Conservation (phyloP, 2,329 filamentous ascomycete species). For the Neonectria faginata region DNA sequence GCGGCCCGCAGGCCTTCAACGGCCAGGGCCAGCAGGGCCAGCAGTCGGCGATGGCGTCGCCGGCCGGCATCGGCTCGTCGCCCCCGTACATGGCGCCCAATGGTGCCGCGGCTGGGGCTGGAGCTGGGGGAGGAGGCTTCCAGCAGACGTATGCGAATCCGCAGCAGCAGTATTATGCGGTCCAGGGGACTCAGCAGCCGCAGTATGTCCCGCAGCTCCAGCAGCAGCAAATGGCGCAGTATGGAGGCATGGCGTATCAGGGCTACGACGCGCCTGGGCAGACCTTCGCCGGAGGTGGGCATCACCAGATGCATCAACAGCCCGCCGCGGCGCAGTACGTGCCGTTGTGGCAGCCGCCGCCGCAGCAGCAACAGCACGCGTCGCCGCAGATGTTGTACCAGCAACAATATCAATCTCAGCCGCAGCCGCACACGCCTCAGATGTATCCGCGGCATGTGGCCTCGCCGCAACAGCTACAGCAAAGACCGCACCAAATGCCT, state of each 20-base stretch:
- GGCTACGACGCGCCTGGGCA: conserved; percentile 41
- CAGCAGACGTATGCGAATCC: conserved; percentile 47
- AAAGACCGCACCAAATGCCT: conserved; percentile 30
- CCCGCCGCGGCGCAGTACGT: conserved; percentile 41
- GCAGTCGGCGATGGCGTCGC: conserved; percentile 35
- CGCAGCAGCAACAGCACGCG: conserved; percentile 49
- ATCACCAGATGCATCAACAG: conserved; percentile 43
- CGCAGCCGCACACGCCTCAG: conserved; percentile 52
- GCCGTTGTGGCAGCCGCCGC: conserved; percentile 50
- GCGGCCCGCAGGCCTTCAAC: conserved; percentile 47
- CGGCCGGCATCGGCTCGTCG: conserved; percentile 38
- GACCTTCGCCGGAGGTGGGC: conserved; percentile 27
- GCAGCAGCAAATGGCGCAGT: conserved; percentile 44
- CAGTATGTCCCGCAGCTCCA: conserved; percentile 45
- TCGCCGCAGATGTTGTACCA: conserved; percentile 39
- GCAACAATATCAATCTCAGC: conserved; percentile 43
- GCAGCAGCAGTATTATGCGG: conserved; percentile 45
- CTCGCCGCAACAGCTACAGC: conserved; percentile 41
- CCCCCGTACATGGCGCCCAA: conserved; percentile 35
- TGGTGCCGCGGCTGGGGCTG: conserved; percentile 14
- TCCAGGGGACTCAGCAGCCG: conserved; percentile 42
- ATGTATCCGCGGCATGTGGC: conserved; percentile 48
- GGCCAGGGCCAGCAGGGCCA: conserved; percentile 46
- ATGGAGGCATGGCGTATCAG: conserved; percentile 41
- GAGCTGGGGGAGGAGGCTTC: conserved; percentile 25